These are phyloP conservation scores for Pelargonium nanum DNA, from an alignment of 345 rosid genomes.

Conservation along the genomic window DNA sequence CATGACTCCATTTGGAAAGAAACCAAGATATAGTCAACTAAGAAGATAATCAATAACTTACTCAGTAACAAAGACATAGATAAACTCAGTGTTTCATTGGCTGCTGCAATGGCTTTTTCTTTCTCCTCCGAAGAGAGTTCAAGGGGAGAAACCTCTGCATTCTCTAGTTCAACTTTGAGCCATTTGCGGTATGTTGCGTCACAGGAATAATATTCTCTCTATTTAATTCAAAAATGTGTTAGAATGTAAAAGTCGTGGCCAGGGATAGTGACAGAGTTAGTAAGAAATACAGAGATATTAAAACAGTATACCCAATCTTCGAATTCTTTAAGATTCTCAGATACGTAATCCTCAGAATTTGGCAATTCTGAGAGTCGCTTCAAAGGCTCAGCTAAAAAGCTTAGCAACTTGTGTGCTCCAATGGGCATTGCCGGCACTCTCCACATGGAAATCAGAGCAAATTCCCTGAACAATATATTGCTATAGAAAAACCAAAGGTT, in stretches of 20 bases:
- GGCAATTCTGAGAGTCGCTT: slow-evolving; percentile 77
- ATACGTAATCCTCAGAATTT: slow-evolving; percentile 37
- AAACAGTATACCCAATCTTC: slow-evolving; percentile 68
- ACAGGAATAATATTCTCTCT: slow-evolving; percentile 92
- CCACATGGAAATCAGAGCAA: slow-evolving; percentile 95
- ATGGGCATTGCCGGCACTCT: slow-evolving; percentile 94
- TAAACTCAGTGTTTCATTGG: slow-evolving; percentile 53
- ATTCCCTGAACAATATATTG: slow-evolving; percentile 90
- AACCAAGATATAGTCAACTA: not conserved
- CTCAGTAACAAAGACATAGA: slow-evolving; percentile 58
- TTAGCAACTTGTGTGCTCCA: slow-evolving; percentile 83
- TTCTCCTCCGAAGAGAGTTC: slow-evolving; percentile 77
- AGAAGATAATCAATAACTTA: slow-evolving; percentile 24
- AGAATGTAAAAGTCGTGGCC: not conserved
- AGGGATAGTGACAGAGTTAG: slow-evolving; percentile 5
- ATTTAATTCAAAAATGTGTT: slow-evolving; percentile 10
- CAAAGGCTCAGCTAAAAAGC: slow-evolving; percentile 96
- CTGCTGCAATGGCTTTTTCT: slow-evolving; percentile 49
- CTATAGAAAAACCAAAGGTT: slow-evolving; percentile 27
- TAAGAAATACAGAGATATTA: slow-evolving; percentile 5
- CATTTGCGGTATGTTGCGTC: slow-evolving; percentile 93
- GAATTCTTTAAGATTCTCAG: slow-evolving; percentile 80
- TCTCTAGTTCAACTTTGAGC: slow-evolving; percentile 75
- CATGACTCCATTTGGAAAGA: not conserved
- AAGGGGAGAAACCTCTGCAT: slow-evolving; percentile 50